Conservation (phyloP, 257 asterid genomes). For the Oldenlandia corymbosa region DNA sequence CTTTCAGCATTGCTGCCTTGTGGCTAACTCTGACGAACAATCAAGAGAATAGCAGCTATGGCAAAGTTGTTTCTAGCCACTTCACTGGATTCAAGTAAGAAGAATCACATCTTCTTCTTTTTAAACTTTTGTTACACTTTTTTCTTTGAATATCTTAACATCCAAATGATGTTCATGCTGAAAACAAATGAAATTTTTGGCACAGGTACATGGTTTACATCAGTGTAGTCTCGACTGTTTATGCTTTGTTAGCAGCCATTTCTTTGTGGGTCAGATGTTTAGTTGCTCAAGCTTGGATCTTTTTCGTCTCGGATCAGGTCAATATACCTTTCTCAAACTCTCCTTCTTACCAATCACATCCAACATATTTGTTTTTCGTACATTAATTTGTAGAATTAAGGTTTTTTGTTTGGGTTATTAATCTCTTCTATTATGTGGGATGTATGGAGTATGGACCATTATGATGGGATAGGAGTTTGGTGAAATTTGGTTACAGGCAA, state of each 20-base stretch:
- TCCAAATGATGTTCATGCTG: background rate
- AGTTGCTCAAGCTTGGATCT: constrained; percentile 62
- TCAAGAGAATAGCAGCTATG: constrained; percentile 49
- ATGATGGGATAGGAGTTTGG: background rate
- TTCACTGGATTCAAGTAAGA: constrained; percentile 64
- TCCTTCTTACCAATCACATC: background rate
- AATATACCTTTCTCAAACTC: background rate
- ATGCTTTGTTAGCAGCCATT: constrained; percentile 63
- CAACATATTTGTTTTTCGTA: background rate
- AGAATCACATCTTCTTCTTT: background rate
- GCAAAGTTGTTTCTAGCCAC: constrained; percentile 50
- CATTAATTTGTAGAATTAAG: background rate
- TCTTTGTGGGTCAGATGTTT: constrained; percentile 50
- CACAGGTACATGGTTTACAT: constrained; percentile 73
- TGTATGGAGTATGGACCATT: background rate
- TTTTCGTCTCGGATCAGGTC: constrained; percentile 89
- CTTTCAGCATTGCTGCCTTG: constrained; percentile 63
- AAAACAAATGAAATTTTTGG: constrained; percentile 10
- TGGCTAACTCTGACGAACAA: constrained; percentile 52
- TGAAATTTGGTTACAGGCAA: background rate
- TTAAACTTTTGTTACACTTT: too few species aligned
- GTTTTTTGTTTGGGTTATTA: background rate
- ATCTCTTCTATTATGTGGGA: background rate
- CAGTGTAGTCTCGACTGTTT: constrained; percentile 56
- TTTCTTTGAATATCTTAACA: too few species aligned